Evolutionary conservation across 805 yeast species (phyloP).

Genomic region (Barnettozyma vustinii): DNA sequence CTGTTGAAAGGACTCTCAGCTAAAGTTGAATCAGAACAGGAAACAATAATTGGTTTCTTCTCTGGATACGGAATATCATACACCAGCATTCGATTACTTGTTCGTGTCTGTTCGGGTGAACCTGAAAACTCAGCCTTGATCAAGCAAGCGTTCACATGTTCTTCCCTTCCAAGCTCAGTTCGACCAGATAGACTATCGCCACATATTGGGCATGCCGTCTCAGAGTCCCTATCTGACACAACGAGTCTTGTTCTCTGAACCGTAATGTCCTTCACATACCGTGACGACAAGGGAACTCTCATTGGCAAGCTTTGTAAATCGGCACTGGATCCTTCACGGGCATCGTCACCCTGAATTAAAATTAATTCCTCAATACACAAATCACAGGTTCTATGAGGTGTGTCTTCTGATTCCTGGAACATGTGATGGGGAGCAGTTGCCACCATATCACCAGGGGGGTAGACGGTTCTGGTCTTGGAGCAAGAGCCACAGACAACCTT

Average conservation of each 20-base stretch:
- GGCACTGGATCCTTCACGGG: conserved; percentile 5
- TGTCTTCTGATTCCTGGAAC: conserved; percentile 42
- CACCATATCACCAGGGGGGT: conserved; percentile 54
- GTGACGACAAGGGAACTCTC: conserved; percentile 8
- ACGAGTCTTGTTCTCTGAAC: conserved; percentile 5
- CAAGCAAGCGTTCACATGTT: conserved; percentile 70
- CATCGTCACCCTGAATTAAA: conserved; percentile 1
- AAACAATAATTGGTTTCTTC: conserved; percentile 15
- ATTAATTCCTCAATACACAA: conserved; percentile 59
- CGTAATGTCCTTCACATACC: conserved; percentile 9
- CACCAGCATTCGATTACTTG: conserved; percentile 79
- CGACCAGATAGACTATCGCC: conserved; percentile 17
- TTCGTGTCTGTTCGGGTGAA: conserved; percentile 49
- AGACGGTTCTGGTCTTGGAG: conserved; percentile 46
- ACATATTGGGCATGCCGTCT: conserved; percentile 38
- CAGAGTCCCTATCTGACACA: conserved; percentile 25
- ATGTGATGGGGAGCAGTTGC: conserved; percentile 48
- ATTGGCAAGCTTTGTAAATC: conserved; percentile 13
- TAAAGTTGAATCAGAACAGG: conserved; percentile 21
- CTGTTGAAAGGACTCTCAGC: conserved; percentile 7
- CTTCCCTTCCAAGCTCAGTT: conserved; percentile 38
- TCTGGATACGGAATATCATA: conserved; percentile 38
- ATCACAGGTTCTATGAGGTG: conserved; percentile 70
- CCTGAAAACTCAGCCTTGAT: conserved; percentile 55
- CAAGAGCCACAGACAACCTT: conserved; percentile 70